Conservation (phyloP, 495 filamentous ascomycete genomes). For the Rhizodiscina lignyota region DNA sequence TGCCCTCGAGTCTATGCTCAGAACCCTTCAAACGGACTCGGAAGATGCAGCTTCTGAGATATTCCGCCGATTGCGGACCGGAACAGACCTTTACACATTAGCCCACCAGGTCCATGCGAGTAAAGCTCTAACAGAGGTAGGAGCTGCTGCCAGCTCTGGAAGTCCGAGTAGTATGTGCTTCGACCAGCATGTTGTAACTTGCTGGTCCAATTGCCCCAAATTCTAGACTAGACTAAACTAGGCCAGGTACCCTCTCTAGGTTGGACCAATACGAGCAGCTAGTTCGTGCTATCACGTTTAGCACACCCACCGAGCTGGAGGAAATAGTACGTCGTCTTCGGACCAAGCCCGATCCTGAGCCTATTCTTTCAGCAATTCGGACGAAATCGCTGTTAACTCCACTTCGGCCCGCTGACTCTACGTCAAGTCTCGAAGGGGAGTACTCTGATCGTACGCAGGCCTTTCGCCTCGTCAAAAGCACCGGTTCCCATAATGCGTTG, state of each 20-base stretch:
- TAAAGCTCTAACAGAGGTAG: background rate
- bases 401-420: too few relatives aligned
- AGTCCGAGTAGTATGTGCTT: too few relatives aligned
- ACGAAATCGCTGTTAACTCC: background rate
- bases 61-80: conserved; percentile 3
- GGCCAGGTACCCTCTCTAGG: too few relatives aligned
- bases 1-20: conserved; percentile 5
- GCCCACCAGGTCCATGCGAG: conserved; percentile 4
- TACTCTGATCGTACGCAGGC: too few relatives aligned
- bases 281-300: too few relatives aligned
- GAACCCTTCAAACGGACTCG: conserved; percentile 1
- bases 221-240: too few relatives aligned
- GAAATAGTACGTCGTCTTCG: background rate
- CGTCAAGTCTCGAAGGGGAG: too few relatives aligned
- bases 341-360: background rate
- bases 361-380: background rate
- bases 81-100: conserved; percentile 1
- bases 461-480: background rate
- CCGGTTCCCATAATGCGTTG: background rate
- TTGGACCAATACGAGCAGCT: too few relatives aligned
- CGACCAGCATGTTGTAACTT: too few relatives aligned
- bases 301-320: background rate
- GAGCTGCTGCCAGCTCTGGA: too few relatives aligned
- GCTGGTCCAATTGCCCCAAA: too few relatives aligned
- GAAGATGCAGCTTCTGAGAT: conserved; percentile 6